phyloP scores from a whole-genome alignment of 2,329 filamentous ascomycete species.

The Elsinoe batatas region DNA sequence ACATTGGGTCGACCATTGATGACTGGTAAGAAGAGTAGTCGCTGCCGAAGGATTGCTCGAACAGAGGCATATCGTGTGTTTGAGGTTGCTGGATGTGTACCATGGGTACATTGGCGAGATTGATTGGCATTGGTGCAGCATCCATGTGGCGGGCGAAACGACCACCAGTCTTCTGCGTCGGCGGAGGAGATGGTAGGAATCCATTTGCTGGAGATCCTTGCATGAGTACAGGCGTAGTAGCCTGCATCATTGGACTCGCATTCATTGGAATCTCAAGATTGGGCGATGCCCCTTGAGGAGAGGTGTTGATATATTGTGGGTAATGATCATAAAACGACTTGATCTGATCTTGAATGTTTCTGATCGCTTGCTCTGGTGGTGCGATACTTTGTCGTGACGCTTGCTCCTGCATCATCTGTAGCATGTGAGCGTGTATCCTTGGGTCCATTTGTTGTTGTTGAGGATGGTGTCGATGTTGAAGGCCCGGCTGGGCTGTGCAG shows the following conservation, averaged over 20 bases:
- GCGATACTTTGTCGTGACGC: conserved; percentile 17
- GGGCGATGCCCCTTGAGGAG: conserved; percentile 29
- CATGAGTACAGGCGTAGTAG: conserved; percentile 13
- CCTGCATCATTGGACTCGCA: conserved; percentile 8
- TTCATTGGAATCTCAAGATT: conserved; percentile 42
- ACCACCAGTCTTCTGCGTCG: conserved; percentile 11
- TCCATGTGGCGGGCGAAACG: conserved; percentile 9
- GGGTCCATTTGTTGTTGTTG: conserved; percentile 44
- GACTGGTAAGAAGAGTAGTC: conserved; percentile 39
- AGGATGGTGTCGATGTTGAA: conserved; percentile 32
- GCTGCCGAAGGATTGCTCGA: conserved; percentile 22
- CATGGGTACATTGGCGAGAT: conserved; percentile 42
- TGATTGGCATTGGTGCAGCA: conserved; percentile 12
- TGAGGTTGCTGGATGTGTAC: conserved; percentile 35
- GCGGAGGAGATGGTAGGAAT: conserved; percentile 47
- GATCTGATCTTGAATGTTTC: conserved; percentile 35
- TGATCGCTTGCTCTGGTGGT: conserved; percentile 22
- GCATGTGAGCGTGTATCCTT: conserved; percentile 25
- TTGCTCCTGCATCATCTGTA: conserved; percentile 20
- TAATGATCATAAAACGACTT: conserved; percentile 34
- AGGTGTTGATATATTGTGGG: conserved; percentile 22
- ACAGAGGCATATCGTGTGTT: conserved; percentile 20
- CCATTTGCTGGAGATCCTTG: conserved; percentile 13
- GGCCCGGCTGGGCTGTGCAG: conserved; percentile 69
- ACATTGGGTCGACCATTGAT: conserved; percentile 38